These are phyloP conservation scores for Elongisporangium prolatum DNA, from an alignment of 352 stramenopile species.

Conservation along the genomic window DNA sequence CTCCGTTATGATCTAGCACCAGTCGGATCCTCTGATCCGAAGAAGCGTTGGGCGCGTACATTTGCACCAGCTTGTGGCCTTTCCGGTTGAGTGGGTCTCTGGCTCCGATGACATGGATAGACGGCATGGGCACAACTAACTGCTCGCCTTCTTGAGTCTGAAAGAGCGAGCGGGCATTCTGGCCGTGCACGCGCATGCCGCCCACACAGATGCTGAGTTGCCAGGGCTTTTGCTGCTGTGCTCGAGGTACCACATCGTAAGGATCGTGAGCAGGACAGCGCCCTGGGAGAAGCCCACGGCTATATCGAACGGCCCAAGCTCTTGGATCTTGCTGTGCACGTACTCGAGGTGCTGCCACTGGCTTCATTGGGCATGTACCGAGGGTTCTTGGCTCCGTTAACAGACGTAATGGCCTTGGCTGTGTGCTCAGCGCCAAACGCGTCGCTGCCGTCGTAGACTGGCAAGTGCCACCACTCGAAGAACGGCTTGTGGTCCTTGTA, in stretches of 20 bases:
- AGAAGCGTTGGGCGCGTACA: constrained; percentile 32
- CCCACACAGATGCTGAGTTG: constrained; percentile 50
- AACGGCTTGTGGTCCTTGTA: constrained; percentile 32
- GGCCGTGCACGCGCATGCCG: constrained; percentile 25
- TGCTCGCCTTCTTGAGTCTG: constrained; percentile 29
- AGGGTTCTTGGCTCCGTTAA: constrained; percentile 8
- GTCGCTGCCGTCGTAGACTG: constrained; percentile 69
- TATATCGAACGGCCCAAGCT: constrained; percentile 68
- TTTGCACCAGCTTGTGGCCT: constrained; percentile 29
- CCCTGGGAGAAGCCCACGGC: constrained; percentile 80
- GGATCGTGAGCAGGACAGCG: constrained; percentile 50
- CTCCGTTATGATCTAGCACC: constrained; percentile 35
- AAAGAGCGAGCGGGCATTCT: constrained; percentile 36
- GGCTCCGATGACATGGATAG: constrained; percentile 51
- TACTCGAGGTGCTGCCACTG: constrained; percentile 40
- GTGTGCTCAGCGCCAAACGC: constrained; percentile 31
- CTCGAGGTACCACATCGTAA: constrained; percentile 56
- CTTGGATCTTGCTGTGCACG: constrained; percentile 48
- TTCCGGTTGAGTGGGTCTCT: constrained; percentile 45
- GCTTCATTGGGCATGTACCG: constrained; percentile 31
- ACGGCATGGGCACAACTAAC: constrained; percentile 38
- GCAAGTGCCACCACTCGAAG: constrained; percentile 30
- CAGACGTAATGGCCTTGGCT: constrained; percentile 26
- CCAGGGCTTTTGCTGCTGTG: constrained; percentile 38
- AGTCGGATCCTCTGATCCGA: constrained; percentile 19